Base-by-base conservation (phyloP, 2,329 filamentous ascomycete genomes). In the Nemania sp. region DNA sequence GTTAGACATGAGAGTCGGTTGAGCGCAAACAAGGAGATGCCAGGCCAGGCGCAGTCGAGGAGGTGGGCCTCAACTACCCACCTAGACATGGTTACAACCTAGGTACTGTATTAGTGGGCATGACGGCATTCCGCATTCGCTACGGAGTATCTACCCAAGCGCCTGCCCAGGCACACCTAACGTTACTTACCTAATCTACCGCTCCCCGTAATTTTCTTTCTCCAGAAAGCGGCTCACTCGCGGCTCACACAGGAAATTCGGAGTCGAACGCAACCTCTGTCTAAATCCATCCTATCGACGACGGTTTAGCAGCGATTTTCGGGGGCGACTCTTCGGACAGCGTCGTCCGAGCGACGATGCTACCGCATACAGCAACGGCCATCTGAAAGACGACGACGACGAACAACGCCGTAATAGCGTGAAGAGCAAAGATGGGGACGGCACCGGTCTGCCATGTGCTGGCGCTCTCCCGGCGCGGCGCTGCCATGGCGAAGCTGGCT, bases 391-490 rank as follows among this genome's bases (percentile, higher is more conserved):
- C 43, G 57, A 60, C 43, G 52, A 51, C 53, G 44, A 49, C n/a
- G n/a, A n/a, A n/a, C n/a, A n/a, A n/a, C n/a, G n/a, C n/a, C 51
- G 41, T 45, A 54, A 20, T 52, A 46, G 31, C n/a, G n/a, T n/a
- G n/a, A n/a, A n/a, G n/a, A n/a, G n/a, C n/a, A n/a, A 62, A 61
- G 60, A 56, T 52, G 47, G 49, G 50, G 44, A 43, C 52, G 44
- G 49, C 52, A 30, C 49, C 56, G n/a, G 42, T 56, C 20, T 56
- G 60, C 34, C 58, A 48, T 30, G 54, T 33, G 51, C 44, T 62
- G 56, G 45, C 45, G n/a, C 15, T 42, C 71, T 77, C 77, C 59
- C 74, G 73, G 65, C 71, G 75, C 68, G 71, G 70, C 62, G 69
- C 71, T 59, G 64, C 64, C 67, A 66, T 69, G 49, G 65, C 64